Conservation (phyloP, 805 yeast genomes). For the Wickerhamomyces alni region DNA sequence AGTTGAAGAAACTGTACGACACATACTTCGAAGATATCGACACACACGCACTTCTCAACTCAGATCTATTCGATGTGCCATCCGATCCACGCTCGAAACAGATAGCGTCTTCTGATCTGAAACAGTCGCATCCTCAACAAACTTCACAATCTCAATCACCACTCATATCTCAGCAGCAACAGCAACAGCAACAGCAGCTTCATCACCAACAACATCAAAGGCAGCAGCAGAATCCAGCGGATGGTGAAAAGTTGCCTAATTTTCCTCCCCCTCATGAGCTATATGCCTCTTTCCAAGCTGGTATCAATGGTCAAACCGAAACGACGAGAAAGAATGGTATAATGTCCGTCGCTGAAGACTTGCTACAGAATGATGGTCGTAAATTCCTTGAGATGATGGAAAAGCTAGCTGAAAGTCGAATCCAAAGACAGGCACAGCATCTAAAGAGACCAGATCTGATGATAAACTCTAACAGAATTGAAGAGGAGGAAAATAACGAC, state of each 20-base stretch:
- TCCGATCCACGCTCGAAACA: background rate
- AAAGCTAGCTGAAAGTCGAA: constrained; percentile 52
- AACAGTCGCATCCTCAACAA: background rate
- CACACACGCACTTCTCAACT: constrained; percentile 4
- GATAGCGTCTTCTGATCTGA: background rate
- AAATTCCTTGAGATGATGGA: constrained; percentile 78
- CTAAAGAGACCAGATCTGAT: constrained; percentile 9
- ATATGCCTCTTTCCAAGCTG: background rate
- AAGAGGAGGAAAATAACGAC: constrained; percentile 23
- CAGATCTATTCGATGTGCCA: constrained; percentile 1
- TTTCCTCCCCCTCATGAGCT: background rate
- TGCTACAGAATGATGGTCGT: constrained; percentile 71
- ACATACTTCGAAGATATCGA: constrained; percentile 45
- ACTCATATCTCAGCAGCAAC: background rate
- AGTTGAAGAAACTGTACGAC: constrained; percentile 67
- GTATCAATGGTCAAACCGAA: background rate
- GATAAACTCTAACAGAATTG: constrained; percentile 21
- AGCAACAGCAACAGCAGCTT: background rate
- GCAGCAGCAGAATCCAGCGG: background rate
- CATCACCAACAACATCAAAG: background rate
- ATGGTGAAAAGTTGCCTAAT: background rate
- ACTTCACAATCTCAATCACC: too few relatives aligned
- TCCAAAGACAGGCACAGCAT: constrained; percentile 23
- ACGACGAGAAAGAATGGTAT: constrained; percentile 32
- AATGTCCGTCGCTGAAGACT: constrained; percentile 69